Base-by-base conservation (phyloP, 139 green algal genomes). In the Nannochloris sp. region DNA sequence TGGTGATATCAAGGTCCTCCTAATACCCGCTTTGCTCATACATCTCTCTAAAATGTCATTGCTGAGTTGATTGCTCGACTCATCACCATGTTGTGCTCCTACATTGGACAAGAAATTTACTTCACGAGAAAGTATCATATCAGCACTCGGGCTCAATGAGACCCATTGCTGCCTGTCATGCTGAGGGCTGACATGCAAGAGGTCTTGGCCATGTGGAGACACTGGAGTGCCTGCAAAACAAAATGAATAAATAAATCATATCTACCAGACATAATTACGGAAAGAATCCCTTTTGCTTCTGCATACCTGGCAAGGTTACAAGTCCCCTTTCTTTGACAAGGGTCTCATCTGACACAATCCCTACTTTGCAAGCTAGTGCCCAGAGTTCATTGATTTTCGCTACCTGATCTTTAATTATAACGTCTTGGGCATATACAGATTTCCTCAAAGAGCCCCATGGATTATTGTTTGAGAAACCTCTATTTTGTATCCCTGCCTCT, bases 381-480 rank as follows among this genome's bases (percentile, higher is more conserved):
- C 18, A 19, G 15, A 54, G 48, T 10, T 24, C 48, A 54, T 54
- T 21, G 18, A 54, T 12, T 54, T 54, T 54, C 10, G 55, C 29
- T n/a, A 29, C 37, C 37, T 67, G 61, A 29, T 40, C 50, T 19
- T 62, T 40, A 12, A 62, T 11, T 21, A 67, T n/a, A 18, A 25
- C 4, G 12, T 21, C 18, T 69, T 76, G 70, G 2, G 70, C 57
- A 19, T 76, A 11, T 11, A 40, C 34, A 74, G 21, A 76, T 51
- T 9, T 64, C 40, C 24, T 62, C 56, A 69, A 74, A 76, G 25
- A 76, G 27, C 24, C 58, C 59, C 46, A 68, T 40, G 34, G 34
- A 40, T 40, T 40, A 11, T 40, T 40, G 34, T 11, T 40, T 11
- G 8, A 40, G 34, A 44, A 23, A 27, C 37, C 61, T 67, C 19